Conservation (phyloP, 75 land plant genomes). For the Selaginella tamariscina region DNA sequence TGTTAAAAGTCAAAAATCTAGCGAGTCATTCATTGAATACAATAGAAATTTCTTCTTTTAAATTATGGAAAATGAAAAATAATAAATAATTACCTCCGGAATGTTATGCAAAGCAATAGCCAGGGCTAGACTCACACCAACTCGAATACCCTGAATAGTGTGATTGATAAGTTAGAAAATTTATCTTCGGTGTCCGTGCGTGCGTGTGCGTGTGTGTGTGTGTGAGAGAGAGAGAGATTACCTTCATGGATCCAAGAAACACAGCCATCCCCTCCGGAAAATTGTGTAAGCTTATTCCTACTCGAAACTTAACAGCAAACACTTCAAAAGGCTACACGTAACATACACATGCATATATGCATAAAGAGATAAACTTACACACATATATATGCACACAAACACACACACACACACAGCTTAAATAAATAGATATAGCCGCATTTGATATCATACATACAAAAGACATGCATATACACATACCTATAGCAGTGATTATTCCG, state of each 20-base stretch:
- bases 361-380: no score
- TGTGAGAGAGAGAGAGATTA: conserved; percentile 15
- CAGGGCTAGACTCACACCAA: conserved; percentile 78
- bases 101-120: conserved; percentile 96
- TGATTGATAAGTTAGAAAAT: background rate
- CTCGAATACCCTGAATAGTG: conserved; percentile 62
- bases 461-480: conserved; percentile 20
- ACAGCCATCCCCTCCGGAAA: conserved; percentile 99
- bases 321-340: no score
- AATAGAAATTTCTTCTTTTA: no score
- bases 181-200: no score
- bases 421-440: no score
- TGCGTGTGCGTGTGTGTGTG: no score
- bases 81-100: conserved; percentile 56
- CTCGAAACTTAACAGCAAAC: background rate
- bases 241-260: conserved; percentile 96
- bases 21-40: no score
- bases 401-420: no score
- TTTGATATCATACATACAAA: background rate
- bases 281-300: conserved; percentile 95
- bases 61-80: background rate
- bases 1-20: no score
- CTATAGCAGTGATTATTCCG: conserved; percentile 81
- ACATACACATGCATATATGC: no score
- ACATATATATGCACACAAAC: no score